phyloP scores from a whole-genome alignment of 495 filamentous ascomycete genomes.

The Tricharina praecox region DNA sequence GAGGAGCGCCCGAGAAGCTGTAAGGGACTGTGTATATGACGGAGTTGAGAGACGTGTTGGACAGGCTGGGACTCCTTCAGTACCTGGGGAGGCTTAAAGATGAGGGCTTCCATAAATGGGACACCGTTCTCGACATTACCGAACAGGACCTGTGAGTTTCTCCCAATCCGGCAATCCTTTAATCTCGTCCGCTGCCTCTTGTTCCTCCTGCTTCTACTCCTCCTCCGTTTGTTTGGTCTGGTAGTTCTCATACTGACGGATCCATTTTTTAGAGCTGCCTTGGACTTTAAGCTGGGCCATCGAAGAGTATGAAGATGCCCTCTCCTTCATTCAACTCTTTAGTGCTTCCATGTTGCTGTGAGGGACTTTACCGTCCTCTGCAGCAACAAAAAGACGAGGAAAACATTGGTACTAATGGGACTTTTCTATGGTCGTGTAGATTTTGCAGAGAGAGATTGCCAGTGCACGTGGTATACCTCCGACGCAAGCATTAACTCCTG shows the following conservation, averaged over 20 bases:
- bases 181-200: too few relatives aligned
- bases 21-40: constrained; percentile 35
- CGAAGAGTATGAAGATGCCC: constrained; percentile 42
- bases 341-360: too few relatives aligned
- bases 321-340: constrained; percentile 1
- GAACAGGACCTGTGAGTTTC: constrained; percentile 55
- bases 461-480: constrained; percentile 37
- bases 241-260: constrained; percentile 19
- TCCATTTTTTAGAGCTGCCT: constrained; percentile 38
- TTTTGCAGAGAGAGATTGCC: constrained; percentile 37
- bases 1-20: not conserved
- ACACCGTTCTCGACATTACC: constrained; percentile 60
- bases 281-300: constrained; percentile 63
- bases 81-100: constrained; percentile 52
- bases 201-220: constrained; percentile 9
- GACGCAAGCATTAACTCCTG: constrained; percentile 26
- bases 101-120: constrained; percentile 69
- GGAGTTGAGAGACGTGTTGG: constrained; percentile 42
- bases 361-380: too few relatives aligned
- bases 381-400: too few relatives aligned
- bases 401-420: constrained; percentile 5
- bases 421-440: constrained; percentile 9
- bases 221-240: too few relatives aligned
- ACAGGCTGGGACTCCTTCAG: constrained; percentile 54
- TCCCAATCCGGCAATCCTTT: too few relatives aligned